Evolutionary conservation across 805 yeast genomes (phyloP), one percentile per base, ranked within the genome.

Genomic region (Metschnikowia chrysomelidarum): DNA sequence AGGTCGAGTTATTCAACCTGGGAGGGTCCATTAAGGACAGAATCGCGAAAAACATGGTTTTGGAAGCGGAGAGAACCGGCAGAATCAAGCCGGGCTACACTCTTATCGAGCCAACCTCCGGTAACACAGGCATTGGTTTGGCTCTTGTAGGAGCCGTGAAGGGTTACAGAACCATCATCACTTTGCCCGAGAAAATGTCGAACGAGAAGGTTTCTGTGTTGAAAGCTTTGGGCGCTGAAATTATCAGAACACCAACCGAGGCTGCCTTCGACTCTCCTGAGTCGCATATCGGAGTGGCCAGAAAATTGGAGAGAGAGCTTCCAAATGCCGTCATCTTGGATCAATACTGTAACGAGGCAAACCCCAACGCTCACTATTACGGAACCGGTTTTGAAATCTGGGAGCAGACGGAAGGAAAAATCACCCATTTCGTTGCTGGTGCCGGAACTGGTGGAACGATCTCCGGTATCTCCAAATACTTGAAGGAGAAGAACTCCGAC

Each of bases 391-490:
- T 65, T 45, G 95, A 86, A 64, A 86, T 86, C 52, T 84, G 88
- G 80, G 78, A 79, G 42, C 95, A 86, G 62, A 75, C 91, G 11
- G 62, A 71, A 17, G 86, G 89, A 22, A 74, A 79, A 41, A 69
- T 87, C 35, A 78, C 77, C 36, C 87, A 81, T 43, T 69, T 87
- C 28, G 83, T 87, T 36, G 95, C 95, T 24, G 95, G 95, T 59
- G 95, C 95, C 6, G 95, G 95, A 64, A 86, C 95, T 39, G 95
- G 95, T 63, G 98, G 98, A 38, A 93, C 98, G 2, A 87, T 91
- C 29, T 71, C 95, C n/a, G 98, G 98, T 37, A 88, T 88, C 19
- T 76, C 95, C 3, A 71, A 71, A 41, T 93, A 71, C 59, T 69
- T 91, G 50, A 85, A 85, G 66, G 85, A 78, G 57, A 73, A 81